Evolutionary conservation across 495 filamentous ascomycete genomes (phyloP), one percentile per base, ranked within the genome.

Genomic region (Elasticomyces elasticus): DNA sequence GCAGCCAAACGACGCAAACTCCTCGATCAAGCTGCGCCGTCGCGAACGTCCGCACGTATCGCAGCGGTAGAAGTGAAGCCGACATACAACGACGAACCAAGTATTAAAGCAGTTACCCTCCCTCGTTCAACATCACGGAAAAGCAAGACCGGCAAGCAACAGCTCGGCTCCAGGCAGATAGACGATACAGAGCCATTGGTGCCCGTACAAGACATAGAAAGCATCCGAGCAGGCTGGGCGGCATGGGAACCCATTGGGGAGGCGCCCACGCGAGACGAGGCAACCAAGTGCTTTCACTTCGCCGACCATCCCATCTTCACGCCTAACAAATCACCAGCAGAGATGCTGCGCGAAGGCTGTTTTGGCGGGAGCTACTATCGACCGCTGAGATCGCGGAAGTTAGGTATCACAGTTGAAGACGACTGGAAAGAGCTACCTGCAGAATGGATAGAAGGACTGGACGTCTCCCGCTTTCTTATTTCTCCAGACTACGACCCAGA

Each of bases 281-380:
- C 66, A 24, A 59, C 28, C 13, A 67, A 65, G 6, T 64, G 55
- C 1, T 72, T 74, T 33, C 71, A 70, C 43, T 76, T 76, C 50
- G 28, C 48, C 19, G 65, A 68, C 13, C 64, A 73, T 30, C 68
- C 69, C 0, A 35, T 49, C 23, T 76, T 76, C 46, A 68, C 65
- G 5, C 74, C 74, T 7, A 76, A 76, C 37, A 75, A 75, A 50
- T 70, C 69, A 1, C 74, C 74, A 25, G 69, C 71, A 49, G 71
- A 69, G 38, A 72, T 76, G 54, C 63, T 76, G 12, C 64, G 69
- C 19, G 69, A 75, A 63, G 72, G 74, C 13, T 63, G 61, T 35
- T 76, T 76, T 50, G 74, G 74, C 19, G 74, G 74, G 5, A 66
- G 67, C 0, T 76, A 75, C 56, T 76, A 72, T 63, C 68, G 74